Evolutionary conservation across 345 rosid genomes (phyloP), one percentile per base, ranked within the genome.

Genomic region (Noccaea bulbosa): DNA sequence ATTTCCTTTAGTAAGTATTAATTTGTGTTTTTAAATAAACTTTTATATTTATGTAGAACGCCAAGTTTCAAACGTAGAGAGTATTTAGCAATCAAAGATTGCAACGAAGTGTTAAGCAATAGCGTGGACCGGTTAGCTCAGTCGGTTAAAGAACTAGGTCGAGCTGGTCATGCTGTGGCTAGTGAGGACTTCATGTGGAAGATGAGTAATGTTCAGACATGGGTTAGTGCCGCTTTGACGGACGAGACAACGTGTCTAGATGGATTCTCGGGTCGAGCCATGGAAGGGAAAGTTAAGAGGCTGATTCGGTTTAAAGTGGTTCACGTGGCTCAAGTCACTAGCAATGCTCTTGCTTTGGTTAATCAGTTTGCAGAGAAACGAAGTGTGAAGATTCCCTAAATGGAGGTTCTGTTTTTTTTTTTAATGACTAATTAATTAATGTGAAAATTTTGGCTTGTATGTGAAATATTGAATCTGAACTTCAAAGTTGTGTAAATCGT

Each of bases 151-250:
- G 97, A 91, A 78, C 78, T 93, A 6, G 80, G 83, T 8, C 87
- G 77, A 33, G 59, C 81, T 44, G 88, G 87, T 6, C 75, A 69
- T 63, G 75, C 79, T 2, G 60, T 60, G 27, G 47, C 84, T 69
- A 59, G 72, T 50, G 80, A 80, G 59, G 83, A 58, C 34, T 89
- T 93, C 56, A 60, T 33, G 55, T 87, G 94, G 95, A 92, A 81
- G 79, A 85, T 93, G 88, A 88, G 91, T 55, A 90, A 90, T 35
- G 93, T 87, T 45, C 92, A 87, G 83, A 90, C 97, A 34, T 90
- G 98, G 98, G 93, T 86, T 41, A 90, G 98, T 70, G 96, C 98
- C 3, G 98, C 98, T 10, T 70, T 93, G 55, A 90, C 96, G 2
- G 89, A 88, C 54, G 88, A 84, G 62, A 77, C 79, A 62, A 90